Evolutionary conservation across 345 rosid species (phyloP), one percentile per base, ranked within the genome.

Genomic region (Excoecaria cochinchinensis): DNA sequence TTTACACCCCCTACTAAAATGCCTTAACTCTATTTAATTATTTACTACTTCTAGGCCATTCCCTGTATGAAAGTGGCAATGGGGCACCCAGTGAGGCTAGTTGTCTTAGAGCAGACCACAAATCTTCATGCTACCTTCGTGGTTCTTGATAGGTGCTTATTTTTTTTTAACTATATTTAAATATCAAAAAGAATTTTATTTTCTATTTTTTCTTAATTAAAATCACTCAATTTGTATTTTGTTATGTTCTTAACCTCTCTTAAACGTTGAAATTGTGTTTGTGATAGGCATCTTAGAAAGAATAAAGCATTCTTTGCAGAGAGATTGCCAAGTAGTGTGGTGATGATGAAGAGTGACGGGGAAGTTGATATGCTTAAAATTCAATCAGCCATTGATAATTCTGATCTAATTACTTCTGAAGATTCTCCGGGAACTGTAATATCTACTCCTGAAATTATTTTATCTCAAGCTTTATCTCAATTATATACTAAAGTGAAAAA

Each of bases 51-150:
- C 72, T 24, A 82, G 85, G 86, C 77, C 12, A 77, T 80, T 55
- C 83, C 83, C 17, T 21, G 67, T 46, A 71, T 83, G 47, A 75
- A 77, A 67, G 67, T 83, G 50, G 86, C 86, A 10, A 77, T 80
- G 72, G 86, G 86, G 46, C 74, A 83, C n/a, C 83, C 81, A 0
- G 53, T 80, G 79, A 80, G 51, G 79, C 81, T 83, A 6, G 77
- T 83, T 40, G 77, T 79, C 55, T 81, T 83, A 24, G 86, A 83
- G 69, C 79, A 80, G 58, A 74, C 76, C 24, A 77, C 81, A 24
- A 83, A 22, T 67, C 81, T 83, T 71, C 79, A 83, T 61, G 85
- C 85, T 31, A 66, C 77, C 63, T 81, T 79, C 0, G 85, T 79
- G 17, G 81, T 83, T 65, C 78, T 83, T 22, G 83, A 83, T 19